A percentile compares a stretch with the other conserved stretches of the same genome.
These are phyloP conservation scores for Colletotrichum lentis DNA, from an alignment of 2,329 filamentous ascomycete genomes.

Conservation along the genomic window DNA sequence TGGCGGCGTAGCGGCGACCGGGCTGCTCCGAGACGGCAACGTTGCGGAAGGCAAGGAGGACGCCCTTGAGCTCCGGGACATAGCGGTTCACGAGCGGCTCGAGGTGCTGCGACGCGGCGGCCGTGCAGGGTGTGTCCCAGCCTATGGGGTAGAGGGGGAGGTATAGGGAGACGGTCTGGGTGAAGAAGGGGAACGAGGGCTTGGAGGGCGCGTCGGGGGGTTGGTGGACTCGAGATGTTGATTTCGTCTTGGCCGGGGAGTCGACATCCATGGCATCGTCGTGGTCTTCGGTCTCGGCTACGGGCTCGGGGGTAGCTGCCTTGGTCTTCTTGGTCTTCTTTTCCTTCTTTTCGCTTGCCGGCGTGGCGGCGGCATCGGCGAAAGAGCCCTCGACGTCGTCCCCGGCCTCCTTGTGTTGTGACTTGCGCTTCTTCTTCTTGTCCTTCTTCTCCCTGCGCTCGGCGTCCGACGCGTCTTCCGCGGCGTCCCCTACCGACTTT, in stretches of 20 bases:
- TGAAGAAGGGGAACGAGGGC: constrained; percentile 74
- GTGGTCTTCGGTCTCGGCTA: constrained; percentile 39
- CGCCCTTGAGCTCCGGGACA: constrained; percentile 74
- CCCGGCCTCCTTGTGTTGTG: constrained; percentile 42
- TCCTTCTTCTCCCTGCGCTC: constrained; percentile 48
- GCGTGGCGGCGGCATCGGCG: constrained; percentile 6
- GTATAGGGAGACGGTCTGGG: constrained; percentile 82
- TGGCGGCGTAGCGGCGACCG: constrained; percentile 55
- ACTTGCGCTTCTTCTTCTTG: constrained; percentile 48
- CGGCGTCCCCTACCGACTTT: constrained; percentile 37
- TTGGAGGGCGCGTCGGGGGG: constrained; percentile 50
- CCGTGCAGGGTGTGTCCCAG: constrained; percentile 74
- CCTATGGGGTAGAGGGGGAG: constrained; percentile 76
- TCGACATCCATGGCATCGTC: constrained; percentile 54
- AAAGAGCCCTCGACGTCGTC: constrained; percentile 27
- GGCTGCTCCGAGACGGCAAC: constrained; percentile 70
- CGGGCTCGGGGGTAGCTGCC: constrained; percentile 38
- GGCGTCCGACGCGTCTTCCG: constrained; percentile 43
- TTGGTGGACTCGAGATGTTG: constrained; percentile 49
- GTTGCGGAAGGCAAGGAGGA: constrained; percentile 78
- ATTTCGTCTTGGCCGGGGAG: constrained; percentile 42
- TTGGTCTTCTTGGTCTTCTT: constrained; percentile 43
- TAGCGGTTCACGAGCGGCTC: constrained; percentile 80
- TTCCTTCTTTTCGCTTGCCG: constrained; percentile 38
- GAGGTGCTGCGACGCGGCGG: constrained; percentile 76